Percentiles rank a stretch among this genome's conserved stretches.
Conservation (phyloP, 2,329 filamentous ascomycete genomes). For the Colletotrichum camelliae region DNA sequence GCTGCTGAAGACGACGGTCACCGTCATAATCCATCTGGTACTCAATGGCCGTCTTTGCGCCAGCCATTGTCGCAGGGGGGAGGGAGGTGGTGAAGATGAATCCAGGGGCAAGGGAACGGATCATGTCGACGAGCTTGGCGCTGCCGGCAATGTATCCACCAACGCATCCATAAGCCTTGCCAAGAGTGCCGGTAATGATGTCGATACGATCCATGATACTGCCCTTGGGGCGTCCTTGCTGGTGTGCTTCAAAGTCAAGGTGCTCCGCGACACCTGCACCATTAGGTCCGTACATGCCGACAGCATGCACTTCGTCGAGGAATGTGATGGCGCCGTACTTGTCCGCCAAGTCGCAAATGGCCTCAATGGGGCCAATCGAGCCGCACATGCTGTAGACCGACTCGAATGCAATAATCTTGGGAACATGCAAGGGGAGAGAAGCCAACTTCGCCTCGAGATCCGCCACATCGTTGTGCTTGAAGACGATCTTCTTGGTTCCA, state of each 20-base stretch:
- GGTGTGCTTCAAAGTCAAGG: constrained; percentile 89
- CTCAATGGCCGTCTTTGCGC: constrained; percentile 88
- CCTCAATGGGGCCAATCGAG: constrained; percentile 92
- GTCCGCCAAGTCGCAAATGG: constrained; percentile 94
- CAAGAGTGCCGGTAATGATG: constrained; percentile 96
- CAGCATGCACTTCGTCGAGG: constrained; percentile 96
- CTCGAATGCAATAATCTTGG: constrained; percentile 99
- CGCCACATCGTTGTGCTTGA: constrained; percentile 96
- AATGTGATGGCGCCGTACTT: constrained; percentile 99
- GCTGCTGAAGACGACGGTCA: constrained; percentile 90
- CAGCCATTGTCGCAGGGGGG: constrained; percentile 95
- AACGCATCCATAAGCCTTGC: constrained; percentile 97
- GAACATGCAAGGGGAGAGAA: constrained; percentile 80
- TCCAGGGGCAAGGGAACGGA: constrained; percentile 92
- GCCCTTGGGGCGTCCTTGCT: constrained; percentile 74
- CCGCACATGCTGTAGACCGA: constrained; percentile 99
- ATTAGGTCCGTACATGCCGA: constrained; percentile 97
- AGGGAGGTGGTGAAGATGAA: constrained; percentile 99
- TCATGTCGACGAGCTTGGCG: constrained; percentile 83
- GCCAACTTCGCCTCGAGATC: constrained; percentile 94
- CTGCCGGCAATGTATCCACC: constrained; percentile 97
- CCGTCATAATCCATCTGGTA: constrained; percentile 88
- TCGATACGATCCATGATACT: constrained; percentile 96
- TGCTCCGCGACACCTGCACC: constrained; percentile 97
- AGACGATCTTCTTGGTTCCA: constrained; percentile 95